A percentile compares a stretch with the other conserved stretches of the same genome.
Conservation (phyloP, 495 filamentous ascomycete genomes). For the Pyrenula aspistea region DNA sequence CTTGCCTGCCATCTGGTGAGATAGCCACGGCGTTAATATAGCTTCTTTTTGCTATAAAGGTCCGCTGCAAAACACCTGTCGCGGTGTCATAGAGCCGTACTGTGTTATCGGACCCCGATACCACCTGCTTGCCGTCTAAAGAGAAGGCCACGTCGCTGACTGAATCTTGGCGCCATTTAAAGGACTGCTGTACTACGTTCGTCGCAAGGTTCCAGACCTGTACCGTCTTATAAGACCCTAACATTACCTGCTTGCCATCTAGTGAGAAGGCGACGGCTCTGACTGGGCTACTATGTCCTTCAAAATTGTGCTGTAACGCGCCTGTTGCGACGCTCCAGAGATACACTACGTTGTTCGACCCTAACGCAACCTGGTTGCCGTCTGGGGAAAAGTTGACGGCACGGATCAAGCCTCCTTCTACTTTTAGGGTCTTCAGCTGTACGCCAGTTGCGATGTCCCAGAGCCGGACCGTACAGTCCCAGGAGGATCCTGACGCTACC, state of each 20-base stretch:
- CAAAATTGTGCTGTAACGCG: conserved; percentile 1
- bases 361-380: conserved; percentile 6
- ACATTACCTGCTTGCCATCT: conserved; percentile 1
- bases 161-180: too few species aligned
- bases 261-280: conserved; percentile 3
- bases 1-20: neutral
- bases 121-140: conserved; percentile 4
- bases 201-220: too few species aligned
- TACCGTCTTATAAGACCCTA: too few species aligned
- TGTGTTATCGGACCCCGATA: conserved; percentile 11
- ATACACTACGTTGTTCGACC: conserved; percentile 1
- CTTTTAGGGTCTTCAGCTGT: neutral
- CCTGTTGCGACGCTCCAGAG: conserved; percentile 17
- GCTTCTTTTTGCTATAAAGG: too few species aligned
- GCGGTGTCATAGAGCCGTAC: conserved; percentile 12
- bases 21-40: conserved; percentile 3
- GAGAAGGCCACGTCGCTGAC: conserved; percentile 7
- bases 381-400: conserved; percentile 7
- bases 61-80: too few species aligned
- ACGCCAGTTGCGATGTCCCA: conserved; percentile 9
- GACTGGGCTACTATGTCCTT: conserved; percentile 3
- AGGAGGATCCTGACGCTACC: conserved; percentile 10
- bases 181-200: too few species aligned
- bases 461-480: conserved; percentile 7
- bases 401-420: conserved; percentile 1